Evolutionary conservation across 192 early-diverging fungal genomes (phyloP), one percentile per base, ranked within the genome.

Genomic region (Coemansia asiatica): DNA sequence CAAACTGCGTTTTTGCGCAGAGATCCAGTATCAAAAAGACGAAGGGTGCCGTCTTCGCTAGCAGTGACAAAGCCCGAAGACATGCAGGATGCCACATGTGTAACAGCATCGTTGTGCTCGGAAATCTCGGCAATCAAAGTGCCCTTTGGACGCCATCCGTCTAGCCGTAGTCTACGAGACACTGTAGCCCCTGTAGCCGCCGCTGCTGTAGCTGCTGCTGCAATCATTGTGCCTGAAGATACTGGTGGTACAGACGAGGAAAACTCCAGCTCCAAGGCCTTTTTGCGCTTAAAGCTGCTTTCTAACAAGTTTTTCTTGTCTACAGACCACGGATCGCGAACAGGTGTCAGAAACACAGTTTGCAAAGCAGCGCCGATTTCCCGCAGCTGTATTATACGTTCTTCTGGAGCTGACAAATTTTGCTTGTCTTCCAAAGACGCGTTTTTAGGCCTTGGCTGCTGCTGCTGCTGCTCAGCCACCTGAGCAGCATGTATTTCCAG

Each of bases 1-100:
- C 90, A 91, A 18, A 91, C 87, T 0, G 94, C 91, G 67, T 93
- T 96, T 53, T 90, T 91, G 56, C 91, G 90, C 21, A 97, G 77
- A 27, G 91, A 81, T 0, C 72, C 84, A 29, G 83, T 85, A 73
- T 97, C 95, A 89, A 94, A 97, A 56, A 94, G 86, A 57, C 88
- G 87, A 15, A 92, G 84, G 1, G 86, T 87, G 27, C 92, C 92
- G 71, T 96, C 94, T 28, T 90, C 88, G 19, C 93, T 92, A 47
- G 88, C 92, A 0, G 92, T 88, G 10, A 90, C 89, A 75, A 97
- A 90, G 46, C 91, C 76, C 4, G 84, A 88, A 69, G 93, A 91
- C 13, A 84, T 84, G 3, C 90, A 87, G 1, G 91, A 82, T 0
- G 73, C 82, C 7, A 95, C 71, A 53, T 89, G 86, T 23, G 88